Percentiles rank a stretch among this genome's conserved stretches.
Conservation (phyloP, 1,284 basidiomycete genomes). For the Athelia sp. region DNA sequence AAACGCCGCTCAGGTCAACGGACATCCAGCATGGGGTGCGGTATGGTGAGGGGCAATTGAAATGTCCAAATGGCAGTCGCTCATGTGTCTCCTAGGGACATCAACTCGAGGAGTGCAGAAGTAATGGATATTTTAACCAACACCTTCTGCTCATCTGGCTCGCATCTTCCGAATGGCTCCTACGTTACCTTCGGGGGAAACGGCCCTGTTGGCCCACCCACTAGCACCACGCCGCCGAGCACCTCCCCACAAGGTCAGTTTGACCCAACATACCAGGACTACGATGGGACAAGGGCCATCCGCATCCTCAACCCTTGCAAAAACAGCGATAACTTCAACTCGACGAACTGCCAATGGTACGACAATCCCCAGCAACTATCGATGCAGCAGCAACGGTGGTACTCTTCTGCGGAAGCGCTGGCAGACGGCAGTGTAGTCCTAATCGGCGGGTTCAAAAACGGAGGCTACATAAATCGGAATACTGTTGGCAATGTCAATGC, state of each 20-base stretch:
- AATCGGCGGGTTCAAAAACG: constrained; percentile 80
- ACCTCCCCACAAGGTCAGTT: constrained; percentile 42
- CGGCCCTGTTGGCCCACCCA: constrained; percentile 75
- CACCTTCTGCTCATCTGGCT: constrained; percentile 78
- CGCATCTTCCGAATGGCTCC: constrained; percentile 63
- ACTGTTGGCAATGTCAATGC: constrained; percentile 65
- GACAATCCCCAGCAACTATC: constrained; percentile 63
- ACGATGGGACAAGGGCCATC: constrained; percentile 62
- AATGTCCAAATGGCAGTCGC: background rate
- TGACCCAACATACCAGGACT: constrained; percentile 61
- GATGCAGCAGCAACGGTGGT: constrained; percentile 83
- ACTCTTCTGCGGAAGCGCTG: constrained; percentile 78
- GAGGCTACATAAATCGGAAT: constrained; percentile 87
- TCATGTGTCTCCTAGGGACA: constrained; percentile 35
- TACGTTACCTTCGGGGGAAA: constrained; percentile 69
- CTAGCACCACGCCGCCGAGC: constrained; percentile 47
- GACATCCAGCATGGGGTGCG: constrained; percentile 38
- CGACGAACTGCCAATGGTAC: constrained; percentile 70
- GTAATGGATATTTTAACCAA: constrained; percentile 77
- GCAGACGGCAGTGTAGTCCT: constrained; percentile 66
- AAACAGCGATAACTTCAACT: constrained; percentile 41
- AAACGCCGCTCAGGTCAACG: constrained; percentile 31
- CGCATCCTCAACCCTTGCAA: constrained; percentile 77
- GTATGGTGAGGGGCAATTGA: constrained; percentile 29
- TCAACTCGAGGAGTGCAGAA: constrained; percentile 41